Evolutionary conservation across 78 protist species (phyloP).

Genomic region (Dictyostelium brefeldianum): DNA sequence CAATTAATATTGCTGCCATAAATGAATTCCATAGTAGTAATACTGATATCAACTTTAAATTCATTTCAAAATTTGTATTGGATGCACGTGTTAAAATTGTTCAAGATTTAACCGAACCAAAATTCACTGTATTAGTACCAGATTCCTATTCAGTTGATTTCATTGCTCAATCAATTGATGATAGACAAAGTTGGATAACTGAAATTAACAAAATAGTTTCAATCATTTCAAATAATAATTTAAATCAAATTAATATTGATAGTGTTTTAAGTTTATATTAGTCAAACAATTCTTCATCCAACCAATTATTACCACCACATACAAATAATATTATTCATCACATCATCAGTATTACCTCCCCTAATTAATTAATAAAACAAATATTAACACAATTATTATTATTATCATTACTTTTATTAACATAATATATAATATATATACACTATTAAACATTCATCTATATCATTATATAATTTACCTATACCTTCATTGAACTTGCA

Average conservation of each 20-base stretch:
- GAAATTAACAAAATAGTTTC: conserved; percentile 41
- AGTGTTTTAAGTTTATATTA: no score
- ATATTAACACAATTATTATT: no score
- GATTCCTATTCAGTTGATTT: conserved; percentile 48
- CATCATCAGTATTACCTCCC: no score
- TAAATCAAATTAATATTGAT: conserved; percentile 17
- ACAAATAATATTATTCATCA: no score
- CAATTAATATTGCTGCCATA: not conserved
- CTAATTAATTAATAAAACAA: no score
- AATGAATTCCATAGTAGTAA: conserved; percentile 22
- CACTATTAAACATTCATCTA: no score
- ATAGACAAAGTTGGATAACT: conserved; percentile 52
- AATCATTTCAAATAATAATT: conserved; percentile 27
- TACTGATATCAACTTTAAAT: conserved; percentile 24
- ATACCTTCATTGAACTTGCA: no score
- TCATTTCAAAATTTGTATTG: conserved; percentile 19
- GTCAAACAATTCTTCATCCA: no score
- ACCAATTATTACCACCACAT: no score
- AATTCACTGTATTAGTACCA: conserved; percentile 48
- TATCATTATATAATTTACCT: no score
- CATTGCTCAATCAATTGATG: conserved; percentile 19
- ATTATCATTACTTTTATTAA: no score
- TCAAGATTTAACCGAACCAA: conserved; percentile 56
- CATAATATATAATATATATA: no score
- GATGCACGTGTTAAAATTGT: conserved; percentile 70